Base-by-base conservation (phyloP, 768 basidiomycete genomes). In the Trametes meyenii region DNA sequence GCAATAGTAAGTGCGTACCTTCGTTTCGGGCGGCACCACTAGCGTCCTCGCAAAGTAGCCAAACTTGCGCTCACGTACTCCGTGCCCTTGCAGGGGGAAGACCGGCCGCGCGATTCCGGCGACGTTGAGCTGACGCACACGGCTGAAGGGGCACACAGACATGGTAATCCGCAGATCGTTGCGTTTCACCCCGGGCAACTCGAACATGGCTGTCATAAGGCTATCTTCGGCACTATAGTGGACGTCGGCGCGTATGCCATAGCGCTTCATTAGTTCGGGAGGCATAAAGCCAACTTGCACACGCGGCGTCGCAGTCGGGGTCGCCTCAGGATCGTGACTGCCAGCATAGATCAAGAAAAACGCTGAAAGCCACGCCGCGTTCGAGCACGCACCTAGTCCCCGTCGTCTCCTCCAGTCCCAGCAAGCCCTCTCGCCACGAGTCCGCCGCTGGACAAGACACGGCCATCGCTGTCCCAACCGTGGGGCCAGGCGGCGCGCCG, bases 151-250 rank as follows among this genome's bases (percentile, higher is more conserved):
- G 69, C 85, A 85, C 62, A 82, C 85, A 51, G 82, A 81, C 57
- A 92, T 79, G 51, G 78, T 79, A 74, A 90, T 77, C 61, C 74
- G 80, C 54, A 91, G 66, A 67, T 89, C 84, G 63, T 72, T 71
- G 63, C 77, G 82, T 69, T 80, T 81, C 70, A 89, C 76, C 44
- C 89, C 89, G 3, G 89, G 89, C 33, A 90, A 76, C 73, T 90
- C 88, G 69, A 89, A 81, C 74, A 84, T 78, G 53, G 83, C 85
- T 59, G 79, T 80, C 67, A 89, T 74, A 40, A 78, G 69, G 70
- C 79, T 78, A 52, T 79, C 81, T 36, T 78, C 76, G 39, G 70
- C 66, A 69, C 85, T 80, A 75, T 84, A 87, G 69, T 82, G 78
- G 53, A 86, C 74, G 73, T 90, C 89, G 33, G 84, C 77, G 66